These are phyloP conservation scores for Vitis cinerea DNA, from an alignment of 164 flowering plant species.

Conservation along the genomic window DNA sequence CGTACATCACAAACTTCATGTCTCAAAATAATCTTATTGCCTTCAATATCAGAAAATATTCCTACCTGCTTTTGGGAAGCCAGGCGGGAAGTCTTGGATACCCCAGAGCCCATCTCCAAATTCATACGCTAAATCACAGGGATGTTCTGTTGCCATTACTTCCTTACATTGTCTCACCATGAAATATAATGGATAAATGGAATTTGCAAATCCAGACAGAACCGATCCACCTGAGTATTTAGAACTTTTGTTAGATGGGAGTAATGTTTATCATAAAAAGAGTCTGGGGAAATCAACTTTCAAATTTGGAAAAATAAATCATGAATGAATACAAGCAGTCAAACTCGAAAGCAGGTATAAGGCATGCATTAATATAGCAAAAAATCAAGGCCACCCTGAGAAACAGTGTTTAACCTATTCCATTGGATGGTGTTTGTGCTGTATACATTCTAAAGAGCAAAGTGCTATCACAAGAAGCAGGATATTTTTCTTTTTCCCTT, in stretches of 20 bases:
- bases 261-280: neutral
- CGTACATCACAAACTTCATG: neutral
- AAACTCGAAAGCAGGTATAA: neutral
- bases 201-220: constrained; percentile 34
- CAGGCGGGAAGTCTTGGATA: constrained; percentile 53
- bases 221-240: constrained; percentile 44
- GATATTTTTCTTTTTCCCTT: too few species aligned
- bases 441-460: too few species aligned
- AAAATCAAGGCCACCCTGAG: neutral
- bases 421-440: too few species aligned
- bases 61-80: constrained; percentile 65
- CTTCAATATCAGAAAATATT: neutral
- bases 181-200: constrained; percentile 61
- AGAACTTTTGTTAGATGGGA: neutral
- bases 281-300: neutral
- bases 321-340: neutral
- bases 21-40: neutral
- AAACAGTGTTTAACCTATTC: too few species aligned
- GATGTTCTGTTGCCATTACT: constrained; percentile 82
- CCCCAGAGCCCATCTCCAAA: constrained; percentile 71
- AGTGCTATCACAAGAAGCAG: too few species aligned
- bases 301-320: neutral
- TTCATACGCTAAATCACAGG: constrained; percentile 80
- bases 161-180: constrained; percentile 47
- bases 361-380: too few species aligned